phyloP scores from a whole-genome alignment of 1,139 yeast species.

The Sugiyamaella japonica region DNA sequence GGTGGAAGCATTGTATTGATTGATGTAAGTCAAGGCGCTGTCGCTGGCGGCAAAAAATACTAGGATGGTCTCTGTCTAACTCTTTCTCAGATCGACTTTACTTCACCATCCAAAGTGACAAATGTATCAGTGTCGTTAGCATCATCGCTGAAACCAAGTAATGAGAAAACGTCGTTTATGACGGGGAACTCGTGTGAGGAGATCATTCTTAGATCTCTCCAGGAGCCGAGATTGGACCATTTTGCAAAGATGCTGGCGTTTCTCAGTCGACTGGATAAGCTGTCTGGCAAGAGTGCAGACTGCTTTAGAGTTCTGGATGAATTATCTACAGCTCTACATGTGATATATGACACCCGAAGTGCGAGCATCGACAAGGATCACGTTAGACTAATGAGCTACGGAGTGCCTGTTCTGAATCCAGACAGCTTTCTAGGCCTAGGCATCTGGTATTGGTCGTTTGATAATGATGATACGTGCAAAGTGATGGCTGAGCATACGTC shows the following conservation, averaged over 20 bases:
- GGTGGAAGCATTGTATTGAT: slow-evolving; percentile 42
- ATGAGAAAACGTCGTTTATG: slow-evolving; percentile 33
- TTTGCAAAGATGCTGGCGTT: slow-evolving; percentile 37
- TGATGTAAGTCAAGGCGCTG: slow-evolving; percentile 35
- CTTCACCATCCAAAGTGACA: slow-evolving; percentile 22
- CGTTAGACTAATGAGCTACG: slow-evolving; percentile 27
- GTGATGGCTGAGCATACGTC: not conserved
- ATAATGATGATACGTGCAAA: slow-evolving; percentile 8
- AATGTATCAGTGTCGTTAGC: slow-evolving; percentile 39
- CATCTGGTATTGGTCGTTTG: slow-evolving; percentile 35
- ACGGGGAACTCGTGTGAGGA: slow-evolving; percentile 32
- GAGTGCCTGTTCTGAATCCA: slow-evolving; percentile 38
- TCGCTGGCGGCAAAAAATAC: not conserved
- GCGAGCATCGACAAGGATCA: slow-evolving; percentile 8
- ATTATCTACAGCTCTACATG: slow-evolving; percentile 35
- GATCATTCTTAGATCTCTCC: slow-evolving; percentile 32
- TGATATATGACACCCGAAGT: slow-evolving; percentile 24
- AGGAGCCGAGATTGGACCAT: slow-evolving; percentile 36
- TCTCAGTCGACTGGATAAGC: slow-evolving; percentile 38
- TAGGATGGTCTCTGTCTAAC: not conserved
- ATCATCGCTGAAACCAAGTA: slow-evolving; percentile 31
- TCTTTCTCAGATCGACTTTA: slow-evolving; percentile 26
- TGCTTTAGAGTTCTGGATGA: slow-evolving; percentile 40
- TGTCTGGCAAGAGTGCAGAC: slow-evolving; percentile 36
- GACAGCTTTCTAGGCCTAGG: slow-evolving; percentile 37